Evolutionary conservation across 495 filamentous ascomycete species (phyloP), one percentile per base, ranked within the genome.

Genomic region (Penicillium nucicola): DNA sequence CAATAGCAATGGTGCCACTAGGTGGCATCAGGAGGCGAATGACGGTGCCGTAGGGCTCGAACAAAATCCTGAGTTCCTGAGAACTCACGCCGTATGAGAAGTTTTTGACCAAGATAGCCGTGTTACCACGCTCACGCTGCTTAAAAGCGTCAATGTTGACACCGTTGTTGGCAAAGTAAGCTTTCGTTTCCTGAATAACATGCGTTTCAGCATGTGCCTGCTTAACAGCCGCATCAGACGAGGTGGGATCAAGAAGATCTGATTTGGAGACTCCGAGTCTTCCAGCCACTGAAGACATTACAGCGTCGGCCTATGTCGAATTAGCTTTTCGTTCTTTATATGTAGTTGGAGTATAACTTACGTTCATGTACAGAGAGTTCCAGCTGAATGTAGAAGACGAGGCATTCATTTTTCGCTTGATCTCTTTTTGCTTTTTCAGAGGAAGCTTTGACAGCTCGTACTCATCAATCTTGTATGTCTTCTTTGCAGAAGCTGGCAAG

Each of bases 341-440:
- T 7, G n/a, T 35, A 2, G 13, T 13, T 10, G 6, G 12, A 36
- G 3, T 14, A 45, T 20, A 47, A 71, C 77, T 72, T 72, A 95
- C 89, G 68, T 86, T 97, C 91, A 98, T 93, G 67, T 93, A 97
- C 37, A 98, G 75, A 13, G 90, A 91, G 72, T 97, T 98, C 95
- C 93, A 98, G 64, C 88, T 96, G 69, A 96, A 96, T 9, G 81
- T 81, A 7, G 79, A 84, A 6, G 84, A 84, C 12, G 88, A 78
- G 20, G 91, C 87, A 46, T 88, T 83, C 33, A 82, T 75, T 66
- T 87, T 95, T 52, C 85, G 85, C 70, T 87, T 90, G 37, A 97
- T 84, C 54, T 92, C 78, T 54, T 87, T 89, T 67, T 97, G 93
- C 61, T 96, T 95, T 65, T 96, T 97, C 47, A 97, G 74, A 17